Conservation (phyloP, 2,329 filamentous ascomycete genomes). For the Colletotrichum sansevieriae region DNA sequence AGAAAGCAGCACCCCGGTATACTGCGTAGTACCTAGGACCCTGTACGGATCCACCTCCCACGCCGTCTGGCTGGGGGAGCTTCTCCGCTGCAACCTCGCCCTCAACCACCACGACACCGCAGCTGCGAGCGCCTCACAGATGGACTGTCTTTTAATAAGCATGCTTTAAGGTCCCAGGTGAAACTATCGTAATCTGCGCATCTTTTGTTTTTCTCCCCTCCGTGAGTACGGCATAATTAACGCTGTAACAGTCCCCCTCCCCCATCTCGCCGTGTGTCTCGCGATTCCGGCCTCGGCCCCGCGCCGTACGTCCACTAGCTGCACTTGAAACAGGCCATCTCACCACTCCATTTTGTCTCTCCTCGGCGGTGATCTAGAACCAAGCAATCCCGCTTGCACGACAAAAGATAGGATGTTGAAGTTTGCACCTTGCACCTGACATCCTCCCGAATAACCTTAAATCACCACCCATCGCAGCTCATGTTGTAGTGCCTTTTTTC, state of each 20-base stretch:
- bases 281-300: not conserved
- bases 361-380: constrained; percentile 18
- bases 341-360: constrained; percentile 25
- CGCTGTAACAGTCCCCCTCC: not conserved
- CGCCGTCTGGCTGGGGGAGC: constrained; percentile 27
- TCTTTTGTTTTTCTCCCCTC: too few species aligned
- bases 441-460: constrained; percentile 18
- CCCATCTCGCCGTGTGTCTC: not conserved
- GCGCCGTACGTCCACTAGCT: constrained; percentile 7
- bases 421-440: constrained; percentile 9
- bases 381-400: not conserved
- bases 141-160: too few species aligned
- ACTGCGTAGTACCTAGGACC: not conserved
- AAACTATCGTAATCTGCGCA: too few species aligned
- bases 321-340: constrained; percentile 36
- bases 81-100: constrained; percentile 19
- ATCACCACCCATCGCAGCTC: not conserved
- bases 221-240: too few species aligned
- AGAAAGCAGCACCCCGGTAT: too few species aligned
- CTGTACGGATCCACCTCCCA: constrained; percentile 29
- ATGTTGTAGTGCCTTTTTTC: not conserved
- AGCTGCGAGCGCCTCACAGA: too few species aligned
- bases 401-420: constrained; percentile 1
- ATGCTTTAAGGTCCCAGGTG: too few species aligned
- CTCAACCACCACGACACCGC: not conserved